Conservation (phyloP, 2,329 filamentous ascomycete genomes). For the Eutypa lata region DNA sequence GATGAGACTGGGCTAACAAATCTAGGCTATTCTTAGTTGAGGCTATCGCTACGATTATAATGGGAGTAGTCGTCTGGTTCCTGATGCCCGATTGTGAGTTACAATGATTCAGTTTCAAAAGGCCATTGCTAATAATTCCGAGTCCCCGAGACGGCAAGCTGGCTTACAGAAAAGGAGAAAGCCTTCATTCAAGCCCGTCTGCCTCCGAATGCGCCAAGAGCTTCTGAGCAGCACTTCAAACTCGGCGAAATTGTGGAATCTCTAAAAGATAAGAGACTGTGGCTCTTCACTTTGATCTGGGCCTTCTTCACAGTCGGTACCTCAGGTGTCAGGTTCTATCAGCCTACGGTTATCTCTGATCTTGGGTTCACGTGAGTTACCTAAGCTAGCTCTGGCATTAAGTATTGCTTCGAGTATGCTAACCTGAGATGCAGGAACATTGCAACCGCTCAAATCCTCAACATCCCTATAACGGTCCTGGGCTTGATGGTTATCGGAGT, state of each 20-base stretch:
- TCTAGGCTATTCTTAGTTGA: conserved; percentile 39
- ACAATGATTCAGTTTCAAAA: too few relatives aligned
- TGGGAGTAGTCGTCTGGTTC: conserved; percentile 49
- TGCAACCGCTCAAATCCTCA: conserved; percentile 45
- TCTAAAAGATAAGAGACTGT: conserved; percentile 37
- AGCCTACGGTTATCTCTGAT: conserved; percentile 37
- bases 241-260: conserved; percentile 34
- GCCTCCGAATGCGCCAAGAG: conserved; percentile 38
- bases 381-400: too few relatives aligned
- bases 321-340: conserved; percentile 39
- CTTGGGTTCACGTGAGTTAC: conserved; percentile 37
- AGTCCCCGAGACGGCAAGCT: conserved; percentile 28
- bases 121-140: background rate
- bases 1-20: too few relatives aligned
- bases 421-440: conserved; percentile 31
- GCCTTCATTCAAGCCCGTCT: conserved; percentile 41
- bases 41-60: conserved; percentile 42
- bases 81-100: conserved; percentile 49
- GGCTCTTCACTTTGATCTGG: conserved; percentile 44
- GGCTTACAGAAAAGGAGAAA: conserved; percentile 36
- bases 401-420: background rate
- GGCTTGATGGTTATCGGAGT: conserved; percentile 39
- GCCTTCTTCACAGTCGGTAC: conserved; percentile 44
- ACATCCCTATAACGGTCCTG: conserved; percentile 42
- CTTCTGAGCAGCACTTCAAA: conserved; percentile 36